Evolutionary conservation across 176 grass and related monocot genomes (phyloP).

Genomic region (Carex parvula): DNA sequence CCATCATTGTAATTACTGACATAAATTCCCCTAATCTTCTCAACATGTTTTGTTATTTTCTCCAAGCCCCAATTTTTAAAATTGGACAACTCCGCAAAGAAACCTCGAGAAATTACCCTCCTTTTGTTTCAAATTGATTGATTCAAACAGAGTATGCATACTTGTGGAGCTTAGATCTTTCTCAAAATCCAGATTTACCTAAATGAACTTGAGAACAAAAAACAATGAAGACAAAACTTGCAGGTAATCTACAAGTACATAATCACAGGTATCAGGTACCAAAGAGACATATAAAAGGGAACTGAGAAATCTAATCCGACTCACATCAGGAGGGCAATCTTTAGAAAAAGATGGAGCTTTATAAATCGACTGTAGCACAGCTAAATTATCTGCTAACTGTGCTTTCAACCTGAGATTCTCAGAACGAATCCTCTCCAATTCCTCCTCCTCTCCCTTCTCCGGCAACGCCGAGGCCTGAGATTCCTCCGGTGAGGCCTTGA

Average conservation of each 20-base stretch:
- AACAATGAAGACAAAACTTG: not conserved
- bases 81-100: not conserved
- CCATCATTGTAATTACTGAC: not conserved
- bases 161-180: not conserved
- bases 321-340: conserved; percentile 81
- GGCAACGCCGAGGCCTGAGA: not conserved
- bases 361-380: conserved; percentile 27
- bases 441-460: conserved; percentile 10
- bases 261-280: not conserved
- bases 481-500: not conserved
- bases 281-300: not conserved
- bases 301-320: not conserved
- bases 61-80: not conserved
- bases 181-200: not conserved
- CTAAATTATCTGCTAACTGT: conserved; percentile 16
- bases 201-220: not conserved
- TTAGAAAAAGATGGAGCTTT: conserved; percentile 41
- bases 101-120: not conserved
- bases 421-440: conserved; percentile 1
- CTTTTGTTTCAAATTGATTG: not conserved
- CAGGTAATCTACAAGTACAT: not conserved
- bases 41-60: not conserved
- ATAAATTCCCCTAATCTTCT: not conserved
- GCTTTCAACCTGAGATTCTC: conserved; percentile 27
- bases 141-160: not conserved